Evolutionary conservation across 257 asterid genomes (phyloP).

Genomic region (Parsonsia alboflavescens): DNA sequence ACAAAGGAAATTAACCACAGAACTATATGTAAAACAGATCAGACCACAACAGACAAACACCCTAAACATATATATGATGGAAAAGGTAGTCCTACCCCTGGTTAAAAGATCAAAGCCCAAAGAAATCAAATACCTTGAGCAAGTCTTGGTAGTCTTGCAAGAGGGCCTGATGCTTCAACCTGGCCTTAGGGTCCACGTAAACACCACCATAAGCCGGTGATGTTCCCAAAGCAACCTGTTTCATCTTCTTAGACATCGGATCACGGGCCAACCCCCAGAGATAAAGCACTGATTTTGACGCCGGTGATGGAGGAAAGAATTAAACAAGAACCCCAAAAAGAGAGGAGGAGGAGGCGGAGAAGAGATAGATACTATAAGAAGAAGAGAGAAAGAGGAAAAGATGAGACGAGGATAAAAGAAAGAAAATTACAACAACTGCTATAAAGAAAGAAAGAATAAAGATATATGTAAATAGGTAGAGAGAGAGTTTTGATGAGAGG

Average conservation of each 20-base stretch:
- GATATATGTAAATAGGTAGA: conserved; percentile 16
- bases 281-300: conserved; percentile 27
- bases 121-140: conserved; percentile 44
- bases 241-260: conserved; percentile 70
- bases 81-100: conserved; percentile 1
- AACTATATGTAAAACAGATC: conserved; percentile 6
- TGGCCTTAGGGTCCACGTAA: conserved; percentile 41
- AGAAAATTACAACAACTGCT: conserved; percentile 15
- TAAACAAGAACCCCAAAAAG: conserved; percentile 24
- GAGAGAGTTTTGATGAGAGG: conserved; percentile 25
- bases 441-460: conserved; percentile 16
- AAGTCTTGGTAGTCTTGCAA: conserved; percentile 65
- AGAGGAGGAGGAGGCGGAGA: conserved; percentile 24
- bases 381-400: conserved; percentile 4
- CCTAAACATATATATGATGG: conserved; percentile 12
- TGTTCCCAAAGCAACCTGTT: conserved; percentile 36
- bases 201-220: conserved; percentile 21
- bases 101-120: conserved; percentile 31
- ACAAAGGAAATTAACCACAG: conserved; percentile 3
- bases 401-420: conserved; percentile 23
- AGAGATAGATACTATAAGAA: conserved; percentile 12
- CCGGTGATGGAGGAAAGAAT: conserved; percentile 23
- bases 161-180: conserved; percentile 54
- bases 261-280: conserved; percentile 20
- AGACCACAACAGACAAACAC: conserved; percentile 21